Evolutionary conservation across 2,329 filamentous ascomycete species (phyloP), one percentile per base, ranked within the genome.

Genomic region (Fusarium secorum): DNA sequence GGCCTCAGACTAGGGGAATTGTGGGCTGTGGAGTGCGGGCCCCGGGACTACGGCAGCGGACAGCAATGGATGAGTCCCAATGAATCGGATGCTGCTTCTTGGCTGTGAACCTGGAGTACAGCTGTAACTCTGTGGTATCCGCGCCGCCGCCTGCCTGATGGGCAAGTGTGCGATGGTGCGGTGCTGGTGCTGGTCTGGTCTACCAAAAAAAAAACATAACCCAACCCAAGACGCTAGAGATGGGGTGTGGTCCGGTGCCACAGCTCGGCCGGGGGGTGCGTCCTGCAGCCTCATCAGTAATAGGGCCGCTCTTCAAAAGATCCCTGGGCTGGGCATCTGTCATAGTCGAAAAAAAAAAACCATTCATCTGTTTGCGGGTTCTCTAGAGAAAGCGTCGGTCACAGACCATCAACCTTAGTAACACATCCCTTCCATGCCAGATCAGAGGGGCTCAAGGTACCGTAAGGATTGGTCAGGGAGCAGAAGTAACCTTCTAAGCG

Each of bases 41-140:
- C 59, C 66, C 66, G 70, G 69, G 61, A 72, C 69, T 72, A 72
- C 69, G 70, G 70, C 69, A 72, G 70, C 69, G 69, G 66, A 49
- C 68, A 70, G 56, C 65, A 72, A 49, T 62, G 60, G 51, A 64
- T 52, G 69, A 66, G 48, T 70, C 56, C 68, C 61, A 69, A 72
- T 72, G 55, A 58, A 72, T 72, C 66, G 69, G 65, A 63, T 41
- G 45, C 65, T 72, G 54, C 18, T 54, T 64, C 65, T 64, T 63
- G 61, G 60, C 71, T 62, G 59, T 74, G 66, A 75, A 71, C 69
- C 73, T 67, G 61, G 70, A 72, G 53, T 33, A 74, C 53, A 59
- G 55, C 44, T 68, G 61, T 32, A 39, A 53, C 51, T 59, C 32
- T 66, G 49, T 64, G 45, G 35, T 63, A 42, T 46, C 58, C 45